These are phyloP conservation scores for Hortiboletus rubellus DNA, from an alignment of 1,284 basidiomycete species.

Conservation along the genomic window DNA sequence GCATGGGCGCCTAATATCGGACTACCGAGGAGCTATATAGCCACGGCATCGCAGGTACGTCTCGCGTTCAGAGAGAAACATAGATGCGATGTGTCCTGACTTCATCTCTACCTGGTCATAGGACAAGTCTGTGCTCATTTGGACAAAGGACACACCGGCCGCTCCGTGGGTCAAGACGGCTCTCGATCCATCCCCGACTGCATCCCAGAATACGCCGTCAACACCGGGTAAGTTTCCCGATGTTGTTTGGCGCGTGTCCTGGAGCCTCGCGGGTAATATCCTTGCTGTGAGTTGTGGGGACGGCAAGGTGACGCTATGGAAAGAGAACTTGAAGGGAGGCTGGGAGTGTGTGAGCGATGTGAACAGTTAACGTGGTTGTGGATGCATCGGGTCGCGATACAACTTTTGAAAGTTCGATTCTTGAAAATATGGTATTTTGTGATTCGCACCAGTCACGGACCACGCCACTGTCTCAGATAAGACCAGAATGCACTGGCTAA, in stretches of 20 bases:
- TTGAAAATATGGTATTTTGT: too few relatives aligned
- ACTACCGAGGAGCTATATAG: slow-evolving; percentile 91
- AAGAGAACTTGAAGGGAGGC: too few relatives aligned
- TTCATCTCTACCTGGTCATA: slow-evolving; percentile 22
- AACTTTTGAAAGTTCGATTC: too few relatives aligned
- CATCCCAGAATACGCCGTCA: slow-evolving; percentile 20
- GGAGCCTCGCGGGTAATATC: slow-evolving; percentile 96
- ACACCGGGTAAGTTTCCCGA: slow-evolving; percentile 84
- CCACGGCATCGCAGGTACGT: slow-evolving; percentile 86
- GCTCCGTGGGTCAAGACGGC: slow-evolving; percentile 85
- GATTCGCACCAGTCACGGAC: too few relatives aligned
- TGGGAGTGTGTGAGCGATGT: too few relatives aligned
- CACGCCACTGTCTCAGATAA: too few relatives aligned
- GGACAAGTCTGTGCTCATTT: slow-evolving; percentile 93
- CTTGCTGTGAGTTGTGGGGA: too few relatives aligned
- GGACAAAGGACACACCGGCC: slow-evolving; percentile 84
- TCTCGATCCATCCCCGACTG: slow-evolving; percentile 72
- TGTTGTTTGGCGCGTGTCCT: slow-evolving; percentile 96
- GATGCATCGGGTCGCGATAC: too few relatives aligned
- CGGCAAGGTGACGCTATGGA: too few relatives aligned
- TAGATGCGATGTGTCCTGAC: neutral
- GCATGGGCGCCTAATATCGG: slow-evolving; percentile 98
- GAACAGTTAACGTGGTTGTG: too few relatives aligned
- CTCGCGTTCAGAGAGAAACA: neutral
- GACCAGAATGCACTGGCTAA: too few relatives aligned